These are phyloP conservation scores for Stentor roeselii DNA, from an alignment of 73 alveolate species.

Conservation along the genomic window DNA sequence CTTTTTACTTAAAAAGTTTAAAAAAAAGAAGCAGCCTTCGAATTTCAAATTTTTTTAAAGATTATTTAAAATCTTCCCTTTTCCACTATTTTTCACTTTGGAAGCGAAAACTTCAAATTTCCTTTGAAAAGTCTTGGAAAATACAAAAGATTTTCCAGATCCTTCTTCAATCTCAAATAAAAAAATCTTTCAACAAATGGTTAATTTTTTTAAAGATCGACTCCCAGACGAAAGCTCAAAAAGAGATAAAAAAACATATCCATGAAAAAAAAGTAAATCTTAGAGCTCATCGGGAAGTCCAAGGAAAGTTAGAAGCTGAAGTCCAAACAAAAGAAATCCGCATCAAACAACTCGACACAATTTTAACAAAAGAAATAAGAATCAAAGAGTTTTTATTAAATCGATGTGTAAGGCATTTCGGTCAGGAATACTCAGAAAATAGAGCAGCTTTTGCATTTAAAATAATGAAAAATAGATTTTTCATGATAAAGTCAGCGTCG, in stretches of 20 bases:
- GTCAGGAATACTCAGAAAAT: neutral
- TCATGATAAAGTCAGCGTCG: neutral
- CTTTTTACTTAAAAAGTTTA: neutral
- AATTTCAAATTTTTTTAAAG: neutral
- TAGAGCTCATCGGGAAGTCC: neutral
- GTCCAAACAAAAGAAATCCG: neutral
- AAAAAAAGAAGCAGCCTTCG: neutral
- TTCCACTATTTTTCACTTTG: neutral
- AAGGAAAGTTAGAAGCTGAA: neutral
- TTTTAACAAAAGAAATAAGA: neutral
- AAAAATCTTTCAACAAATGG: neutral
- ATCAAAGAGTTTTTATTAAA: neutral
- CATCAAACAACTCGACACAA: neutral
- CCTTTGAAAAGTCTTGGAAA: neutral
- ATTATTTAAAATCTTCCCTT: neutral
- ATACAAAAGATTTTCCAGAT: neutral
- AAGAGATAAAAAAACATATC: neutral
- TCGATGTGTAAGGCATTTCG: slow-evolving; percentile 13
- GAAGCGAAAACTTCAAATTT: neutral
- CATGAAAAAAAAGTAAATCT: neutral
- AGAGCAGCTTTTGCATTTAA: slow-evolving; percentile 27
- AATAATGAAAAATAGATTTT: slow-evolving; percentile 1
- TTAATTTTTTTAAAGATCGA: neutral
- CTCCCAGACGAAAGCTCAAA: neutral
- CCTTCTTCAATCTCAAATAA: neutral